A percentile compares a stretch with the other conserved stretches of the same genome.
Evolutionary conservation across 2,329 filamentous ascomycete genomes (phyloP).

Genomic region (Aureobasidium zeae): DNA sequence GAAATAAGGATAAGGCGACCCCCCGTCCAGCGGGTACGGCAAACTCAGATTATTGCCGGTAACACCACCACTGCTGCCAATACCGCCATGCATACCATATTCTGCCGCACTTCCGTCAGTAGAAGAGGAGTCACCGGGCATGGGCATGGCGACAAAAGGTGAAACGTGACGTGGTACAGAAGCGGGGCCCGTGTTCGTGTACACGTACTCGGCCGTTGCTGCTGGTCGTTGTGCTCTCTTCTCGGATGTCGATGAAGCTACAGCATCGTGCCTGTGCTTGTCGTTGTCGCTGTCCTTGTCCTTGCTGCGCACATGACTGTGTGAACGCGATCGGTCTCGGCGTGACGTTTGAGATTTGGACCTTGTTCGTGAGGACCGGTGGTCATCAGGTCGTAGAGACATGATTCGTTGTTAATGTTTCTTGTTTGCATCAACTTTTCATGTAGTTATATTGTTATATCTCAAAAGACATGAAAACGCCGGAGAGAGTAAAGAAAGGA

Average conservation of each 20-base stretch:
- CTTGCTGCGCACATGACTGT: slow-evolving; percentile 32
- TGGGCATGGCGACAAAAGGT: slow-evolving; percentile 16
- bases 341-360: slow-evolving; percentile 35
- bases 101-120: too few relatives aligned
- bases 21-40: slow-evolving; percentile 14
- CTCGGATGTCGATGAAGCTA: too few relatives aligned
- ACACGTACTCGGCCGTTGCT: slow-evolving; percentile 17
- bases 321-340: slow-evolving; percentile 30
- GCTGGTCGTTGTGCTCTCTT: slow-evolving; percentile 3
- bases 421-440: too few relatives aligned
- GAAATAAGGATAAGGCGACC: slow-evolving; percentile 24
- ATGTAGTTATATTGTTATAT: background rate
- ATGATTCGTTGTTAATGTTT: slow-evolving; percentile 21
- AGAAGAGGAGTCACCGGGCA: slow-evolving; percentile 31
- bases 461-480: background rate
- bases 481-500: background rate
- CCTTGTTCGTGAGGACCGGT: slow-evolving; percentile 32
- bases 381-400: slow-evolving; percentile 34
- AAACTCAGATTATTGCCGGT: too few relatives aligned
- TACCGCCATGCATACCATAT: too few relatives aligned
- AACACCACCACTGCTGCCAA: too few relatives aligned
- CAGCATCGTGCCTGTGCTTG: too few relatives aligned
- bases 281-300: slow-evolving; percentile 19
- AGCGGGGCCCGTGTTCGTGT: slow-evolving; percentile 21
- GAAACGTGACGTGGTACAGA: slow-evolving; percentile 18